Evolutionary conservation across 179 eudicot species (phyloP).

Genomic region (Actinidia chinensis): DNA sequence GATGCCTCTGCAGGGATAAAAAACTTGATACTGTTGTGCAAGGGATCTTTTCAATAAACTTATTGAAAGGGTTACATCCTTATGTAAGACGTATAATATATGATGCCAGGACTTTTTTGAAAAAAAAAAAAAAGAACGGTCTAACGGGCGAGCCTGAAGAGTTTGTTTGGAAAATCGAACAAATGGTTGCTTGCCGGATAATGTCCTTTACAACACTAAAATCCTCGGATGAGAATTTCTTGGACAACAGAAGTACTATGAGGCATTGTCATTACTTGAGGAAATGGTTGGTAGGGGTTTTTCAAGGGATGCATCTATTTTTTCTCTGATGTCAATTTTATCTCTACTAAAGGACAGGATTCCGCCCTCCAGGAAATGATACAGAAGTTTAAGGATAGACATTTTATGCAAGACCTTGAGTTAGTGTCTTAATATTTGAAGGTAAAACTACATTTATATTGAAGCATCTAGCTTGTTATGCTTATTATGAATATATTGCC

Average conservation of each 20-base stretch:
- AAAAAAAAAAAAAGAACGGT: no score
- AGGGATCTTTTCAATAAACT: neutral
- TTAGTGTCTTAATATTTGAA: neutral
- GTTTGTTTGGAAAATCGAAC: neutral
- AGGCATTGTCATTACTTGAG: slow-evolving; percentile 2
- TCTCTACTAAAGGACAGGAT: neutral
- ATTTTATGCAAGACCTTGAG: neutral
- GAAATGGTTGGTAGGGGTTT: slow-evolving; percentile 5
- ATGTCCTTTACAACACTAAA: neutral
- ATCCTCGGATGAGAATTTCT: neutral
- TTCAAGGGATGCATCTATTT: slow-evolving; percentile 1
- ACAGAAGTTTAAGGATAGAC: neutral
- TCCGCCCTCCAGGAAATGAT: neutral
- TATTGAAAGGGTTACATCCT: neutral
- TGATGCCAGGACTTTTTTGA: neutral
- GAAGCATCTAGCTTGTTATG: neutral
- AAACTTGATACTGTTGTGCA: neutral
- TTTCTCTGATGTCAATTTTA: neutral
- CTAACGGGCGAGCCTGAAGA: neutral
- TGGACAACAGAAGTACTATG: neutral
- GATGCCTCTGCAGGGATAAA: slow-evolving; percentile 1
- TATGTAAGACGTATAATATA: neutral
- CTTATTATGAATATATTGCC: no score
- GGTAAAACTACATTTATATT: neutral
- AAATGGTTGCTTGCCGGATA: slow-evolving; percentile 3